These are phyloP conservation scores for Alopecurus myosuroides DNA, from an alignment of 176 grass and related monocot species.

Conservation along the genomic window DNA sequence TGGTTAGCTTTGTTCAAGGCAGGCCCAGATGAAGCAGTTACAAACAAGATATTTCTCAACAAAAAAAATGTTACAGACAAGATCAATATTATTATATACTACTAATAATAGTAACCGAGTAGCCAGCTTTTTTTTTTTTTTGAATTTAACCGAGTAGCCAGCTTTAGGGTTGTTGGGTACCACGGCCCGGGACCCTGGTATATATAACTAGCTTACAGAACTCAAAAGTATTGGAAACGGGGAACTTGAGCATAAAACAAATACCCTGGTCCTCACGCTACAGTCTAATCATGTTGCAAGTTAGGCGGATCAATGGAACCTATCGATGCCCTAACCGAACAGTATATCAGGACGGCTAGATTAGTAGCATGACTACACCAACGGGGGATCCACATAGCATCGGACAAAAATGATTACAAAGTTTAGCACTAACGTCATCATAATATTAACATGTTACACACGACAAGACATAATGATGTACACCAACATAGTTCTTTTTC, in stretches of 20 bases:
- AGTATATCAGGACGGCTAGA: background rate
- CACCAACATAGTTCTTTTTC: slow-evolving; percentile 6
- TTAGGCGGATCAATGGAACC: background rate
- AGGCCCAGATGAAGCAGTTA: too few relatives aligned
- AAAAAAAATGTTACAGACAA: too few relatives aligned
- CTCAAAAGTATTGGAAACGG: background rate
- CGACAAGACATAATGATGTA: background rate
- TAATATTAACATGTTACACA: slow-evolving; percentile 28
- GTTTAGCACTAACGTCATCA: background rate
- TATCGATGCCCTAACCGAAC: background rate
- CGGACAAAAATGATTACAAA: background rate
- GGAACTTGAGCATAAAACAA: background rate
- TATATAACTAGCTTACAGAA: background rate
- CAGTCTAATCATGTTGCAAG: background rate
- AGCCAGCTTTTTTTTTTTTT: too few relatives aligned
- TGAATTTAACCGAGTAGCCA: too few relatives aligned
- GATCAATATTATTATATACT: too few relatives aligned
- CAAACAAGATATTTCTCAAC: too few relatives aligned
- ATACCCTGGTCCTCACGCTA: background rate
- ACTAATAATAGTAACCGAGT: too few relatives aligned
- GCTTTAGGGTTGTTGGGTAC: background rate
- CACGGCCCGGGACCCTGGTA: too few relatives aligned
- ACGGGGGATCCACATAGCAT: too few relatives aligned
- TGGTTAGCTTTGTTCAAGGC: too few relatives aligned
- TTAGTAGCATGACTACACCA: background rate